Conservation (phyloP, 495 filamentous ascomycete species). For the Halenospora varia region DNA sequence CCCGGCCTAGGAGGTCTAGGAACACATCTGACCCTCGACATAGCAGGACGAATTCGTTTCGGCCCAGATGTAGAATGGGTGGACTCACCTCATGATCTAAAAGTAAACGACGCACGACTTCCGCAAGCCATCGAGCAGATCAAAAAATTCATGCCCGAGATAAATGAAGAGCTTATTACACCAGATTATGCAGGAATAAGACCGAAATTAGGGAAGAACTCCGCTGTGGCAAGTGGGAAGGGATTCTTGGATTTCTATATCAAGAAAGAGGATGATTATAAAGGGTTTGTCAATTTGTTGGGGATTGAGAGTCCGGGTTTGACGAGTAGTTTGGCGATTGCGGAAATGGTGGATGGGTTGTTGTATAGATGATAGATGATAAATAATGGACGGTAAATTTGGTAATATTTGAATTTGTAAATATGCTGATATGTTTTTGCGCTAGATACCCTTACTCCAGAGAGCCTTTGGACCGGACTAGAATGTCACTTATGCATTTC, state of each 20-base stretch:
- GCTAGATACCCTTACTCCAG: too few species aligned
- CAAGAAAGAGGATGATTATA: slow-evolving; percentile 70
- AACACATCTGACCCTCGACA: slow-evolving; percentile 89
- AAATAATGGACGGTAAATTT: too few species aligned
- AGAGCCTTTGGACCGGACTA: too few species aligned
- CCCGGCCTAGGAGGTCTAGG: slow-evolving; percentile 82
- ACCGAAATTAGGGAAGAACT: slow-evolving; percentile 70
- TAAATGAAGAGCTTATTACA: slow-evolving; percentile 61
- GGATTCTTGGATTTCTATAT: slow-evolving; percentile 87
- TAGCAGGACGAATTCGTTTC: slow-evolving; percentile 82
- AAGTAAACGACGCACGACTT: slow-evolving; percentile 52
- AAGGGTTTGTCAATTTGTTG: slow-evolving; percentile 87
- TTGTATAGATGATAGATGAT: slow-evolving; percentile 49
- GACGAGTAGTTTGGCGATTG: slow-evolving; percentile 87
- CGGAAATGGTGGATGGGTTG: slow-evolving; percentile 70
- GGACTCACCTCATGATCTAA: slow-evolving; percentile 44
- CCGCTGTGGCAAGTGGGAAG: slow-evolving; percentile 52
- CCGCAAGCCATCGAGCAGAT: slow-evolving; percentile 70
- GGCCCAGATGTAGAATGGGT: slow-evolving; percentile 97
- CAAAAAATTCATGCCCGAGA: slow-evolving; percentile 67
- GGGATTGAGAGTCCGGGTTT: slow-evolving; percentile 95
- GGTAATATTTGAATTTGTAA: too few species aligned
- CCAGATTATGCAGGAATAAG: slow-evolving; percentile 89
- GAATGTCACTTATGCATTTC: too few species aligned
- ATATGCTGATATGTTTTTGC: too few species aligned